phyloP scores from a whole-genome alignment of 352 stramenopile genomes.

The Pythium phragmiticola region DNA sequence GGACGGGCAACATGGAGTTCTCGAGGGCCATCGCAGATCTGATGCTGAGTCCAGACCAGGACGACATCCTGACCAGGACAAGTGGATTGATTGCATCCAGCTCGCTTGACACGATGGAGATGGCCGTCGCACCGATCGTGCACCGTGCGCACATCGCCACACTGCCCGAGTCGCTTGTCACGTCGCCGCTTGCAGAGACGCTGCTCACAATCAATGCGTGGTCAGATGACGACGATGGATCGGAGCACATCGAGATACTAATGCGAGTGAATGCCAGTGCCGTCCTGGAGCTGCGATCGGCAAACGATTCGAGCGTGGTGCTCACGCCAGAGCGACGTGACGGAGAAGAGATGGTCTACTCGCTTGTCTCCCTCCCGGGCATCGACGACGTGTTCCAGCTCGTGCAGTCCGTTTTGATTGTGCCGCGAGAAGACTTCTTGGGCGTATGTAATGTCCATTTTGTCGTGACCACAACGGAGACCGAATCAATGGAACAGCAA shows the following conservation, averaged over 20 bases:
- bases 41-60: neutral
- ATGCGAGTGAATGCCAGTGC: conserved; percentile 12
- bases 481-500: conserved; percentile 9
- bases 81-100: neutral
- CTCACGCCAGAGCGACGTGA: neutral
- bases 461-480: conserved; percentile 14
- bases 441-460: conserved; percentile 16
- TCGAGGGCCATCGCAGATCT: conserved; percentile 1
- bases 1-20: neutral
- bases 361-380: neutral
- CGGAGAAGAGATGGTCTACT: conserved; percentile 7
- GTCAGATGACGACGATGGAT: conserved; percentile 26
- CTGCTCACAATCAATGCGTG: conserved; percentile 27
- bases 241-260: conserved; percentile 6
- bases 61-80: neutral
- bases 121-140: conserved; percentile 21
- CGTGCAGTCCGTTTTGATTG: conserved; percentile 3
- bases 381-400: conserved; percentile 10
- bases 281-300: conserved; percentile 12
- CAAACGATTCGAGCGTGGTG: neutral
- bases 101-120: neutral
- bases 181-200: conserved; percentile 26
- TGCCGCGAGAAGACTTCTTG: conserved; percentile 20
- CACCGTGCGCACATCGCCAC: conserved; percentile 26
- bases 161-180: conserved; percentile 27